A percentile compares a stretch with the other conserved stretches of the same genome.
Evolutionary conservation across 768 basidiomycete genomes (phyloP).

Genomic region (Calocybe cyanea): DNA sequence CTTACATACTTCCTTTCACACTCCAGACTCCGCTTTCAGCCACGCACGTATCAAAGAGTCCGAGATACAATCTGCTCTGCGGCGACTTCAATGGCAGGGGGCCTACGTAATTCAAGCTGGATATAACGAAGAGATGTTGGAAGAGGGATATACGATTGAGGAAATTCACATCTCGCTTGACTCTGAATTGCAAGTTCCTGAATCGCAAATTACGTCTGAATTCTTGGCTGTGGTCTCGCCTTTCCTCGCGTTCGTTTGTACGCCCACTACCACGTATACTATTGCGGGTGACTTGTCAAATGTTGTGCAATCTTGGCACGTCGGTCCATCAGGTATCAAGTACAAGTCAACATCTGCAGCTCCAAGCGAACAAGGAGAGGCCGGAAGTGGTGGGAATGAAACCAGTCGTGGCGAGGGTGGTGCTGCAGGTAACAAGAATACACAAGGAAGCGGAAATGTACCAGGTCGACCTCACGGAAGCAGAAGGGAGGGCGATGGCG

Average conservation of each 20-base stretch:
- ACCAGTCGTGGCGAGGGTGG: background rate
- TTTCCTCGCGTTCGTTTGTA: background rate
- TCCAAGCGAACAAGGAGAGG: background rate
- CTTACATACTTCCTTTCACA: too few species aligned
- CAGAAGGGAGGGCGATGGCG: background rate
- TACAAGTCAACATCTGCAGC: background rate
- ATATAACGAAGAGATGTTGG: constrained; percentile 1
- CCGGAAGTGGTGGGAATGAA: background rate
- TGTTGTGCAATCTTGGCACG: background rate
- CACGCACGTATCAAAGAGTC: background rate
- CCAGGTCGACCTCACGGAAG: too few species aligned
- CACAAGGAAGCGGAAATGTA: too few species aligned
- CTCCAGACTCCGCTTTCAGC: background rate
- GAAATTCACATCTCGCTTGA: background rate
- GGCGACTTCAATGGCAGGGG: background rate
- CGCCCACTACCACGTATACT: background rate
- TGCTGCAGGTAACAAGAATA: background rate
- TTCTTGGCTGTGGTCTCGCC: background rate
- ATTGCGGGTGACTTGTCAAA: background rate
- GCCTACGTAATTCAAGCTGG: background rate
- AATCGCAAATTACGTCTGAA: background rate
- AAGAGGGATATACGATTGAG: background rate
- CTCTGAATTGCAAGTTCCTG: background rate
- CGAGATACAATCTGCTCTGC: background rate
- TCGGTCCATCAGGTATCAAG: background rate